phyloP scores from a whole-genome alignment of 345 rosid genomes.

The Noccaea bulbosa region DNA sequence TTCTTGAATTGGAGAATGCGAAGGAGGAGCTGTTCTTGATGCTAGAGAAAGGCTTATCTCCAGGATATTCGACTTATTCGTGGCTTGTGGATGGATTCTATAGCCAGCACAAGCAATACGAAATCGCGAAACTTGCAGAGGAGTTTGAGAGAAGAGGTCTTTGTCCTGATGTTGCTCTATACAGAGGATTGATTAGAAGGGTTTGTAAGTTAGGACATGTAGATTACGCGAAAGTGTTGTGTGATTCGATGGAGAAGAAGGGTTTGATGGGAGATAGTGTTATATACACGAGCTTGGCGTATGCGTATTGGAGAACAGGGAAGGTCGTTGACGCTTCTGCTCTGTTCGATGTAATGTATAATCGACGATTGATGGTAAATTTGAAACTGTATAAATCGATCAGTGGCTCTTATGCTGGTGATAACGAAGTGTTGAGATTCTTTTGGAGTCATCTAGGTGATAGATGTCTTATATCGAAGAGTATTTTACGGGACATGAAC shows the following conservation, averaged over 20 bases:
- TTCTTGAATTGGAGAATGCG: constrained; percentile 64
- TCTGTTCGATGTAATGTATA: constrained; percentile 72
- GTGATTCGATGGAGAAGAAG: constrained; percentile 65
- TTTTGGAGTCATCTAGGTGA: constrained; percentile 79
- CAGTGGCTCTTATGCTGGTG: constrained; percentile 66
- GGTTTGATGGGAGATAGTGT: constrained; percentile 75
- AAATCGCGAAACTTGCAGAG: constrained; percentile 54
- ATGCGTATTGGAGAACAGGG: constrained; percentile 79
- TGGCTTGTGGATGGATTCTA: constrained; percentile 86
- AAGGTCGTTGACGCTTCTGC: constrained; percentile 56
- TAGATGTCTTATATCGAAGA: constrained; percentile 68
- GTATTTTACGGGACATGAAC: constrained; percentile 57
- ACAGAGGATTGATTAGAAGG: constrained; percentile 88
- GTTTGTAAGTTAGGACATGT: constrained; percentile 68
- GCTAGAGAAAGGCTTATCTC: constrained; percentile 75
- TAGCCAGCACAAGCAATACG: constrained; percentile 55
- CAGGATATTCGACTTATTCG: constrained; percentile 74
- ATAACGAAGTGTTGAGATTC: constrained; percentile 51
- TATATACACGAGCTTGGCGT: constrained; percentile 67
- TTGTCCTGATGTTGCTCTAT: constrained; percentile 59
- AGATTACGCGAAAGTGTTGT: constrained; percentile 61
- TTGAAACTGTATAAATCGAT: constrained; percentile 66
- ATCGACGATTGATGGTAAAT: constrained; percentile 71
- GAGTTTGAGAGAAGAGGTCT: constrained; percentile 66
- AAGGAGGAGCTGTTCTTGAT: constrained; percentile 71